Percentiles rank a stretch among this genome's conserved stretches.
These are phyloP conservation scores for Rubroboletus satanas DNA, from an alignment of 768 basidiomycete genomes.

Conservation along the genomic window DNA sequence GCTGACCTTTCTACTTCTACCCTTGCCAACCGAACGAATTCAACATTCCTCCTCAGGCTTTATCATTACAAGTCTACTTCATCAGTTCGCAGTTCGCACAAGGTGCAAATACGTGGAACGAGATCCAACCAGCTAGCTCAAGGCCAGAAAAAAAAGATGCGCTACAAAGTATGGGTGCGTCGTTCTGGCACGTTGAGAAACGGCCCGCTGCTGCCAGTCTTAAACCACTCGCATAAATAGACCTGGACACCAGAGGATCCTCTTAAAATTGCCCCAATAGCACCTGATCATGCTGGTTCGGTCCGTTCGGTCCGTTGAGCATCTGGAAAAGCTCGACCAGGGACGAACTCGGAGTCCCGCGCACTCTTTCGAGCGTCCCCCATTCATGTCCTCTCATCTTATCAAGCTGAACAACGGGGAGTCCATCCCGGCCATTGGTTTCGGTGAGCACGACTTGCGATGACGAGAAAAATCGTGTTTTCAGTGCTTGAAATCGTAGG, in stretches of 20 bases:
- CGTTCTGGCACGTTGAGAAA: no score
- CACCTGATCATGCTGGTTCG: constrained; percentile 11
- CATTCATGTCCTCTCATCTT: constrained; percentile 37
- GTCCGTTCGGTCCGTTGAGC: constrained; percentile 18
- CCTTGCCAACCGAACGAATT: background rate
- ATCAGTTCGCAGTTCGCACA: background rate
- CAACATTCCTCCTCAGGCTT: background rate
- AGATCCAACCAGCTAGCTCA: background rate
- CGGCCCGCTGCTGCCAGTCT: background rate
- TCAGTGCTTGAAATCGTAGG: constrained; percentile 37
- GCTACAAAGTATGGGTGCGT: background rate
- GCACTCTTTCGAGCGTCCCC: background rate
- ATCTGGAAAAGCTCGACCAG: background rate
- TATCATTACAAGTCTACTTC: background rate
- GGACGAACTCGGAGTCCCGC: background rate
- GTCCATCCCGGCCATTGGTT: constrained; percentile 53
- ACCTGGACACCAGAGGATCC: background rate
- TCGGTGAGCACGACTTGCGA: constrained; percentile 43
- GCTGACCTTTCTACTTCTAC: no score
- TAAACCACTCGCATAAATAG: background rate
- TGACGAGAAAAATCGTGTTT: background rate
- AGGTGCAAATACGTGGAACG: background rate
- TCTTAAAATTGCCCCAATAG: background rate
- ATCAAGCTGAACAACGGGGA: constrained; percentile 61
- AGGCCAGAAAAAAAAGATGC: background rate